These are phyloP conservation scores for Acacia pycnantha DNA, from an alignment of 331 rosid species.

Conservation along the genomic window DNA sequence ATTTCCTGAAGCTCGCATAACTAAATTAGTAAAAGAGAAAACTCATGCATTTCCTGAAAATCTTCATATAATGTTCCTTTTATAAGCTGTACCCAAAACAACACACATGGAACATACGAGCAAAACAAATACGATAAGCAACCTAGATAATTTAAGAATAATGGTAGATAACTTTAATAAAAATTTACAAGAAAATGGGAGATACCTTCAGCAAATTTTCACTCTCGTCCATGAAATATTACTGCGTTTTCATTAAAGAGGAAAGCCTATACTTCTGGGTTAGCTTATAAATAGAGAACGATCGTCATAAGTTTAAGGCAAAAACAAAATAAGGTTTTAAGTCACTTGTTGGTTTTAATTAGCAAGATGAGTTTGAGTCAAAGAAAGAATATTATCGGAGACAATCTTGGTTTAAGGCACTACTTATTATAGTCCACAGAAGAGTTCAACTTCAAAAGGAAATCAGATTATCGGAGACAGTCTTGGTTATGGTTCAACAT, in stretches of 20 bases:
- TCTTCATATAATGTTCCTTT: background rate
- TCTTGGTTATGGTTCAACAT: background rate
- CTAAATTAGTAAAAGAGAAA: background rate
- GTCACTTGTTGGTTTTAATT: background rate
- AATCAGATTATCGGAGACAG: background rate
- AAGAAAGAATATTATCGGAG: background rate
- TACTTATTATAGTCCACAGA: background rate
- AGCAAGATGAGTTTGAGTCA: background rate
- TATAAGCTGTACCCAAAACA: background rate
- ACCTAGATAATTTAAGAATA: background rate
- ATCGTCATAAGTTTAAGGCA: background rate
- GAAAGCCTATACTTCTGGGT: background rate
- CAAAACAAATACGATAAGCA: background rate
- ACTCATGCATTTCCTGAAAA: background rate
- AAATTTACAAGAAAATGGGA: background rate
- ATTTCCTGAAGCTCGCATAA: background rate
- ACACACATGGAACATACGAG: background rate
- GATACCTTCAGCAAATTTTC: background rate
- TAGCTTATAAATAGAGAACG: background rate
- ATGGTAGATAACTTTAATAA: background rate
- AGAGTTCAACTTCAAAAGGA: background rate
- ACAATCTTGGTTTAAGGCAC: background rate
- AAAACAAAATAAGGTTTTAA: background rate
- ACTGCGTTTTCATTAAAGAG: background rate
- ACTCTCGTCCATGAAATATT: background rate